Conservation (phyloP, 805 yeast genomes). For the Candida patagonica region DNA sequence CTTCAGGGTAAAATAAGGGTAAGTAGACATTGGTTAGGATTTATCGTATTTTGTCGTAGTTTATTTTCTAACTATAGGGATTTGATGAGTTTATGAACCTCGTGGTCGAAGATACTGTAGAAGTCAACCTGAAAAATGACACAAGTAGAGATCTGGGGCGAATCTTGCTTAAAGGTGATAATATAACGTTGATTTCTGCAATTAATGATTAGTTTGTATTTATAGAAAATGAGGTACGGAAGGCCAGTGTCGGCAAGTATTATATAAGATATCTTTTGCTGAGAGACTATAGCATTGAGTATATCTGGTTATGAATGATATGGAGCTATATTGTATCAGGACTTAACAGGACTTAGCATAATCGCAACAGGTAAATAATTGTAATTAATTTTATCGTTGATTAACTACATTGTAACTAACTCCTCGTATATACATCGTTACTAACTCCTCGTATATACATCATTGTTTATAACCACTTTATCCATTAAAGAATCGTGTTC, state of each 20-base stretch:
- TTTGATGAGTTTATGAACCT: constrained; percentile 97
- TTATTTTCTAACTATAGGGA: constrained; percentile 36
- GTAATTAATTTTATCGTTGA: no score
- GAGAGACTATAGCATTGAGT: no score
- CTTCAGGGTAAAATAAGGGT: constrained; percentile 69
- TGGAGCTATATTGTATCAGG: no score
- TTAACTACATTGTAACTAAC: not conserved
- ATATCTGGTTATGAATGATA: no score
- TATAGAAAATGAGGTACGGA: not conserved
- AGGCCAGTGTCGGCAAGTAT: no score
- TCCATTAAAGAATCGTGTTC: constrained; percentile 56
- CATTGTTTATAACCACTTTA: constrained; percentile 38
- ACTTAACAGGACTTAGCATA: no score
- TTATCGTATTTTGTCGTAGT: not conserved
- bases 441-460: no score
- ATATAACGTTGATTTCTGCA: constrained; percentile 61
- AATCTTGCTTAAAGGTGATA: constrained; percentile 85
- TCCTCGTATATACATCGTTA: no score
- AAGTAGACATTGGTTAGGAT: constrained; percentile 7
- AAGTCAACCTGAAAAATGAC: constrained; percentile 48
- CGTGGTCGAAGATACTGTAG: constrained; percentile 52
- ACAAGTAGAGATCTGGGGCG: constrained; percentile 38
- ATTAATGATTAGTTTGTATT: not conserved
- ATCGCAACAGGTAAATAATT: no score
- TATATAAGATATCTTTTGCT: no score